These are phyloP conservation scores for Xylaria sp. DNA, from an alignment of 2,329 filamentous ascomycete species.

Conservation along the genomic window DNA sequence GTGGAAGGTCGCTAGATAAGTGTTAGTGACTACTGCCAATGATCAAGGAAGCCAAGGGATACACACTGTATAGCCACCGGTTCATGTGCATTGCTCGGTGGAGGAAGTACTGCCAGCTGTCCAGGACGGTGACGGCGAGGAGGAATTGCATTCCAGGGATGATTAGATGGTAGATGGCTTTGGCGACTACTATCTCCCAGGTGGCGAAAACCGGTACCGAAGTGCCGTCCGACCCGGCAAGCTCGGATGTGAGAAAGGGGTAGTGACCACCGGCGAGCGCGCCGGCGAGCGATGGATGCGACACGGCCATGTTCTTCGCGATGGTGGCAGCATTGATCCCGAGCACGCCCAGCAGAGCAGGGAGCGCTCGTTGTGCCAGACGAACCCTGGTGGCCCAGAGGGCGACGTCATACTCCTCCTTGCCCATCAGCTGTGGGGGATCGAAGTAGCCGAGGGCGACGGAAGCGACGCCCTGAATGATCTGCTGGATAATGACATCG, in stretches of 20 bases:
- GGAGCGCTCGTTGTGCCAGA: constrained; percentile 76
- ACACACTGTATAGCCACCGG: constrained; percentile 92
- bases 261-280: constrained; percentile 81
- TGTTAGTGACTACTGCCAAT: constrained; percentile 39
- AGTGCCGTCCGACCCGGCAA: constrained; percentile 54
- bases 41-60: constrained; percentile 65
- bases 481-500: constrained; percentile 89
- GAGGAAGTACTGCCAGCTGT: constrained; percentile 98
- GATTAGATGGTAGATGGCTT: constrained; percentile 75
- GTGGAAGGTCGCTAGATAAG: constrained; percentile 74
- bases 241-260: constrained; percentile 65
- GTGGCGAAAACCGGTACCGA: constrained; percentile 72
- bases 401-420: constrained; percentile 82
- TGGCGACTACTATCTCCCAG: constrained; percentile 80
- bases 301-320: constrained; percentile 72
- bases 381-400: constrained; percentile 87
- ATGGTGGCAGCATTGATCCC: constrained; percentile 77
- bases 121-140: constrained; percentile 74
- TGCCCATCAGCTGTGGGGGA: constrained; percentile 72
- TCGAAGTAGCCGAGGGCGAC: constrained; percentile 72
- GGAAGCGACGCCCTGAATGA: constrained; percentile 80
- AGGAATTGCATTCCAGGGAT: constrained; percentile 79
- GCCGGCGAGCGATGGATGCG: constrained; percentile 74
- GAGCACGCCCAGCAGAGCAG: constrained; percentile 67
- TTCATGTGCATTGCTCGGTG: constrained; percentile 98